Evolutionary conservation across 2,329 filamentous ascomycete species (phyloP), one percentile per base, ranked within the genome.

Genomic region (Colletotrichum sp.): DNA sequence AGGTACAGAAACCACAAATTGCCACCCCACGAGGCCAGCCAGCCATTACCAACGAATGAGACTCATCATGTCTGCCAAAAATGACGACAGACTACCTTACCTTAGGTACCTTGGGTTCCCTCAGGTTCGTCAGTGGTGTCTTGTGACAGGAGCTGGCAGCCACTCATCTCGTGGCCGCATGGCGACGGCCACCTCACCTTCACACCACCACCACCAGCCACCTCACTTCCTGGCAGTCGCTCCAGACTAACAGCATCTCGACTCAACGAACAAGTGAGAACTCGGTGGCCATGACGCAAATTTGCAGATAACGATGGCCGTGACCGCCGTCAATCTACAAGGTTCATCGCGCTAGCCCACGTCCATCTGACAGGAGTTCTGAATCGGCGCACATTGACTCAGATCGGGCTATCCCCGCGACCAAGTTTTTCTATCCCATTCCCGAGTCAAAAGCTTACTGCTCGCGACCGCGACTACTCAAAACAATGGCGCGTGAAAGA

Each of bases 131-230:
- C 26, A 60, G 26, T 32, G 57, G 15, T 52, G 43, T 52, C 43
- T 21, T 21, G 43, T 52, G n/a, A 48, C 43, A 30, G 30, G 9
- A 32, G 16, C 26, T 60, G 5, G 3, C 57, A 32, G 28, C 57
- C 57, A 28, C 32, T 63, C 32, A 21, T 63, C 32, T 63, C n/a
- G 18, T 12, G 52, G 64, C 52, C 60, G 43, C 69, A 57, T 24
- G 12, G 52, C 36, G 60, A 57, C 26, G 61, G 26, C 63, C 63
- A 67, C 32, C 43, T 57, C n/a, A 61, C 21, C 55, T 61, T 39
- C 15, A n/a, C 67, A 65, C 66, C 71, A 74, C 66, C 67, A 71
- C 67, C 67, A 65, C 66, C 71, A 43, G 57, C 39, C 71, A 24
- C 43, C 43, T 52, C 10, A 21, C 43, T 52, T 52, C 10, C 43